Evolutionary conservation across 1,284 basidiomycete species (phyloP).

Genomic region (Fistulinella cinereoalba): DNA sequence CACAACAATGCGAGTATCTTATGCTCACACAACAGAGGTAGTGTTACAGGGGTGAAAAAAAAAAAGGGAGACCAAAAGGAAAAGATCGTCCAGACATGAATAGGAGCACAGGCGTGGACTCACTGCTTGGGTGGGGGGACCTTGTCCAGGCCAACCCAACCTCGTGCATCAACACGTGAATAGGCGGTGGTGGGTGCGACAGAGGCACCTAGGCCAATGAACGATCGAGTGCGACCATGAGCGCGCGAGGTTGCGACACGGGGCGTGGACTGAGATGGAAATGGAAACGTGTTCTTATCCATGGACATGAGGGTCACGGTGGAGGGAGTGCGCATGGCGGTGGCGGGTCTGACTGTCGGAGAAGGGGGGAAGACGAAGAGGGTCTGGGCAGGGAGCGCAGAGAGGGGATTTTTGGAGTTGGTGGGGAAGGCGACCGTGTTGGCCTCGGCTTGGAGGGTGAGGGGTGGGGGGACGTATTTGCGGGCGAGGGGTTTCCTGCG

Average conservation of each 20-base stretch:
- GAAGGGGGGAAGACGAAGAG: conserved; percentile 83
- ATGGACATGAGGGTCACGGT: conserved; percentile 72
- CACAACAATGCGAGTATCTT: conserved; percentile 8
- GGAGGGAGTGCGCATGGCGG: conserved; percentile 55
- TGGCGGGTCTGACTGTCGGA: conserved; percentile 49
- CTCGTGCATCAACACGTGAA: conserved; percentile 75
- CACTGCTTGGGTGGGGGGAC: conserved; percentile 6
- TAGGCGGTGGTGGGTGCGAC: conserved; percentile 77
- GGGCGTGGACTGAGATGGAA: conserved; percentile 63
- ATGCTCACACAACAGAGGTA: conserved; percentile 21
- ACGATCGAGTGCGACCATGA: conserved; percentile 65
- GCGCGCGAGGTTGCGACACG: conserved; percentile 66
- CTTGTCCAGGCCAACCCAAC: conserved; percentile 59
- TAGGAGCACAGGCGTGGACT: conserved; percentile 5
- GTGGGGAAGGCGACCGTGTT: conserved; percentile 29
- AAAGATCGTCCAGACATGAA: conserved; percentile 9
- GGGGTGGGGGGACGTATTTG: conserved; percentile 52
- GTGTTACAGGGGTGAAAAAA: conserved; percentile 25
- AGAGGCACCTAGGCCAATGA: conserved; percentile 65
- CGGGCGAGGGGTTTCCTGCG: conserved; percentile 42
- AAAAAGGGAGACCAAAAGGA: conserved; percentile 1
- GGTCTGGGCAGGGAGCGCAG: conserved; percentile 60
- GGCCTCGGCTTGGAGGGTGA: conserved; percentile 40
- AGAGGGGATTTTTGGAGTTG: conserved; percentile 16
- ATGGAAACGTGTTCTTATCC: conserved; percentile 48